Conservation (phyloP, 495 filamentous ascomycete species). For the Talaromyces stipitatus region DNA sequence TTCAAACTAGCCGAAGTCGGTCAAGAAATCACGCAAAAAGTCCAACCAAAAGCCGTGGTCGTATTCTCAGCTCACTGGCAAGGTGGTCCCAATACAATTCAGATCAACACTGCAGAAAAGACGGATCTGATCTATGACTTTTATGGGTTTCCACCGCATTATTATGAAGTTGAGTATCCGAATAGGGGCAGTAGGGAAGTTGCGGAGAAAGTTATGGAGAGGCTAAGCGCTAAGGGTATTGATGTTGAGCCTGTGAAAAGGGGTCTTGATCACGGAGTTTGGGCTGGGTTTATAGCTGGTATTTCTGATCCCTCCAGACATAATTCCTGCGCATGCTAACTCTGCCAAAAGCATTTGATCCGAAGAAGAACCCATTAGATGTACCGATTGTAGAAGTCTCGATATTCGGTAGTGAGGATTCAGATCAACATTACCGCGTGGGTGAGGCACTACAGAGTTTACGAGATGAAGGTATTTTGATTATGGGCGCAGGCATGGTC, state of each 20-base stretch:
- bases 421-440: constrained; percentile 61
- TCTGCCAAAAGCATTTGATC: constrained; percentile 51
- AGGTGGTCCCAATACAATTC: constrained; percentile 45
- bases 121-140: constrained; percentile 83
- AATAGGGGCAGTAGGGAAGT: constrained; percentile 59
- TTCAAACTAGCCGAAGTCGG: constrained; percentile 60
- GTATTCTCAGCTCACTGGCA: constrained; percentile 91
- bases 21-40: constrained; percentile 68
- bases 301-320: constrained; percentile 11
- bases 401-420: constrained; percentile 61
- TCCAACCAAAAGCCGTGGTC: constrained; percentile 73
- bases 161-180: constrained; percentile 57
- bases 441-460: constrained; percentile 61
- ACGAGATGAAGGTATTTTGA: constrained; percentile 63
- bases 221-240: constrained; percentile 55
- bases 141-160: constrained; percentile 67
- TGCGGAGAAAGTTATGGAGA: constrained; percentile 55
- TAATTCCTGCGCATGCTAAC: constrained; percentile 11
- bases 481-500: constrained; percentile 79
- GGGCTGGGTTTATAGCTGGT: constrained; percentile 49
- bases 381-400: constrained; percentile 79
- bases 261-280: constrained; percentile 78
- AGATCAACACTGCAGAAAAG: constrained; percentile 64
- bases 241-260: constrained; percentile 54
- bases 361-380: constrained; percentile 63